phyloP scores from a whole-genome alignment of 129 eudicot genomes.

The Helianthus annuus region DNA sequence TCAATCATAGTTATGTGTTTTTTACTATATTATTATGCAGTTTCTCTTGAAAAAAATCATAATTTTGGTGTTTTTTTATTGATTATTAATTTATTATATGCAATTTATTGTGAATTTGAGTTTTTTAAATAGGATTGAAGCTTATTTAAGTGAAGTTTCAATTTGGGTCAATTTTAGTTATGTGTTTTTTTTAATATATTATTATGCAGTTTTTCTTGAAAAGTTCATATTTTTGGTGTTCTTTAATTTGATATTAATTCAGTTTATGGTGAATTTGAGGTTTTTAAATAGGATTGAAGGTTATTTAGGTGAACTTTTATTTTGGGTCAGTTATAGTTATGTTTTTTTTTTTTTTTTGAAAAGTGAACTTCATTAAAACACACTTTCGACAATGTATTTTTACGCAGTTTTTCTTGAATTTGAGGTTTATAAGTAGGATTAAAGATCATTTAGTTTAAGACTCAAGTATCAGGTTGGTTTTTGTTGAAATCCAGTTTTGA shows the following conservation, averaged over 20 bases:
- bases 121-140: not conserved
- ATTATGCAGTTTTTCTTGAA: not conserved
- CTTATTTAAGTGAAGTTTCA: not conserved
- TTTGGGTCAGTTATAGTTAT: too few relatives aligned
- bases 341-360: not conserved
- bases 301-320: not conserved
- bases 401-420: not conserved
- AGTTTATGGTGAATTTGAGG: not conserved
- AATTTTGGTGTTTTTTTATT: not conserved
- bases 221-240: not conserved
- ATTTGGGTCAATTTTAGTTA: too few relatives aligned
- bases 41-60: not conserved
- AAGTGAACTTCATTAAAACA: too few relatives aligned
- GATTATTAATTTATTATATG: not conserved
- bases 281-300: not conserved
- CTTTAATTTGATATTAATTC: not conserved
- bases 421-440: not conserved
- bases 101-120: not conserved
- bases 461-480: constrained; percentile 7
- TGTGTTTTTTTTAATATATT: not conserved
- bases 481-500: not conserved
- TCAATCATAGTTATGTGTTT: too few relatives aligned
- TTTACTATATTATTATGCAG: too few relatives aligned
- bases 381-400: not conserved
- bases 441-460: not conserved